Evolutionary conservation across 2,329 filamentous ascomycete genomes (phyloP).

Genomic region (Pseudocercospora macadamiae): DNA sequence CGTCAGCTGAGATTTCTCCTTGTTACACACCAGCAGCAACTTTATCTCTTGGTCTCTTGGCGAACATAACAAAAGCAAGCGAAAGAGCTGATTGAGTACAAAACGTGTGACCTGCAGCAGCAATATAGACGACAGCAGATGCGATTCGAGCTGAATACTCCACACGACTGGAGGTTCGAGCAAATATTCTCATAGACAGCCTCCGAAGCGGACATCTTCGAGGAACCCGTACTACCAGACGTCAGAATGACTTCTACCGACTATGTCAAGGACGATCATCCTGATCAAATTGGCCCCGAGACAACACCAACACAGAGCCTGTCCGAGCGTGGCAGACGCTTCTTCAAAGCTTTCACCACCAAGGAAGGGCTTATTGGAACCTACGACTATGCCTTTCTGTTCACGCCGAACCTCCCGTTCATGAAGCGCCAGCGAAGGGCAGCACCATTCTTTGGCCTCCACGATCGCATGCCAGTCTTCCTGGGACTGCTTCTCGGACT

Average conservation of each 20-base stretch:
- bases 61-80: background rate
- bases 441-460: slow-evolving; percentile 83
- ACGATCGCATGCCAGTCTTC: slow-evolving; percentile 75
- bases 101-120: background rate
- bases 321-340: slow-evolving; percentile 44
- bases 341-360: slow-evolving; percentile 53
- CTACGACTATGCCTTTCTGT: slow-evolving; percentile 90
- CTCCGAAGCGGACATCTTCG: background rate
- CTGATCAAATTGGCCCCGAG: slow-evolving; percentile 49
- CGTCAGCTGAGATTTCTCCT: background rate
- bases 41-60: too few relatives aligned
- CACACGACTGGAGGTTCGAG: slow-evolving; percentile 34
- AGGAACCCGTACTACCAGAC: background rate
- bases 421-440: slow-evolving; percentile 63
- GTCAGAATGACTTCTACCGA: slow-evolving; percentile 29
- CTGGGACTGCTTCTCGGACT: slow-evolving; percentile 75
- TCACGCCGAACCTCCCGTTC: slow-evolving; percentile 80
- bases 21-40: background rate
- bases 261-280: slow-evolving; percentile 44
- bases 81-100: background rate
- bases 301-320: slow-evolving; percentile 45
- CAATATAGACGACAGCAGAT: slow-evolving; percentile 12
- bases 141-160: slow-evolving; percentile 27
- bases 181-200: background rate
- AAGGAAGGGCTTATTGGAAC: slow-evolving; percentile 73